Evolutionary conservation across 768 basidiomycete genomes (phyloP).

Genomic region (Xerocomus spinulosus): DNA sequence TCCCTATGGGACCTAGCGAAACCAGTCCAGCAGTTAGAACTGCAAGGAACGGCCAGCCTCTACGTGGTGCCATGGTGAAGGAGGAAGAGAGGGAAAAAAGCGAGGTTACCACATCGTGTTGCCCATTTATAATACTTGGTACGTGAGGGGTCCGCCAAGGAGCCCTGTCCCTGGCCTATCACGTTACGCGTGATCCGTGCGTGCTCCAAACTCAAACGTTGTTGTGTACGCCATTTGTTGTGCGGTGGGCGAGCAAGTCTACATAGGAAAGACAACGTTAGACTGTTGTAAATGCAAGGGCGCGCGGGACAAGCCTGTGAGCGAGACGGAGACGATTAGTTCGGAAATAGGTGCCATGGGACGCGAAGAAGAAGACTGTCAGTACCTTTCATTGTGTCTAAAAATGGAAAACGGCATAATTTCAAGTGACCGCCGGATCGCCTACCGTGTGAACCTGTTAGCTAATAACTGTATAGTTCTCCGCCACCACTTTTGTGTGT

Average conservation of each 20-base stretch:
- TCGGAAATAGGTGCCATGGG: too few species aligned
- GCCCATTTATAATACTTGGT: neutral
- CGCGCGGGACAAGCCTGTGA: neutral
- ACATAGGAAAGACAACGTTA: too few species aligned
- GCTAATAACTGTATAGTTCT: constrained; percentile 35
- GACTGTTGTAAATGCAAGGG: neutral
- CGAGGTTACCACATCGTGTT: neutral
- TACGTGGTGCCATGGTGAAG: constrained; percentile 7
- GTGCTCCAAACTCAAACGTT: too few species aligned
- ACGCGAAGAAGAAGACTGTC: too few species aligned
- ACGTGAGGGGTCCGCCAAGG: neutral
- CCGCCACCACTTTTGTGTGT: constrained; percentile 33
- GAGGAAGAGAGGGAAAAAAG: neutral
- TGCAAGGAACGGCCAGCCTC: constrained; percentile 14
- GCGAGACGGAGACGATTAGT: too few species aligned
- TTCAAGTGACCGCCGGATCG: neutral
- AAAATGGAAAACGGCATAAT: neutral
- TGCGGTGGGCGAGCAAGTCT: too few species aligned
- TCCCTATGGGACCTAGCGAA: constrained; percentile 9
- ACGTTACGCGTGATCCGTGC: constrained; percentile 1
- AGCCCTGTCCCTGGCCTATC: constrained; percentile 9
- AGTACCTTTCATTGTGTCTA: neutral
- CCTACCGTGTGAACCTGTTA: constrained; percentile 23
- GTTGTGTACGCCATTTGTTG: too few species aligned
- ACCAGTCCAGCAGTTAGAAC: constrained; percentile 17